Evolutionary conservation across 2,329 filamentous ascomycete genomes (phyloP).

Genomic region (Knufia fluminis): DNA sequence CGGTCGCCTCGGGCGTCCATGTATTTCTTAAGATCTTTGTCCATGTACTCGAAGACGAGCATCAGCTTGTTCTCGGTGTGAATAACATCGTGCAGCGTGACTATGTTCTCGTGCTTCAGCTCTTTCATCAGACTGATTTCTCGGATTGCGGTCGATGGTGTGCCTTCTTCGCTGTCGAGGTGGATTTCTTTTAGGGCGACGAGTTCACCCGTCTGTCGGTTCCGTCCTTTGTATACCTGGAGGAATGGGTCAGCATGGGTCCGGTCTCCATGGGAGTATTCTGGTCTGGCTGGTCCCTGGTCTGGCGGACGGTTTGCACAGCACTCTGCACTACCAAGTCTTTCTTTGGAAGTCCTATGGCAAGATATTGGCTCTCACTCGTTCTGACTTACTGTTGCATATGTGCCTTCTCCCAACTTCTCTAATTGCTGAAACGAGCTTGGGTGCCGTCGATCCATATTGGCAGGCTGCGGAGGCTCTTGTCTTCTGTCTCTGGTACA

Average conservation of each 20-base stretch:
- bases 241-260: constrained; percentile 13
- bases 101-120: constrained; percentile 97
- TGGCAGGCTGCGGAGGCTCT: constrained; percentile 10
- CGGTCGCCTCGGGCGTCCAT: constrained; percentile 92
- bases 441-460: constrained; percentile 86
- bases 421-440: constrained; percentile 99
- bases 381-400: constrained; percentile 68
- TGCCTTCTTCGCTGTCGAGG: constrained; percentile 95
- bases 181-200: constrained; percentile 98
- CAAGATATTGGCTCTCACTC: background rate
- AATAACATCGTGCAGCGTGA: constrained; percentile 94
- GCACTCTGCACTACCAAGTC: no score
- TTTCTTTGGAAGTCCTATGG: no score
- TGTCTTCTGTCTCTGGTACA: constrained; percentile 13
- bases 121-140: constrained; percentile 99
- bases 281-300: no score
- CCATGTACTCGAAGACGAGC: constrained; percentile 99
- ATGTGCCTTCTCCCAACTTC: constrained; percentile 95
- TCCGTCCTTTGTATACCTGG: constrained; percentile 96
- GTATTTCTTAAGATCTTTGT: constrained; percentile 95
- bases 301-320: no score
- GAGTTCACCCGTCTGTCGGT: constrained; percentile 90
- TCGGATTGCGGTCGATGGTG: constrained; percentile 90
- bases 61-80: constrained; percentile 99
- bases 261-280: no score